Percentiles rank a stretch among this genome's conserved stretches.
phyloP scores from a whole-genome alignment of 192 early-diverging fungal species.

The Spinellus fusiger region DNA sequence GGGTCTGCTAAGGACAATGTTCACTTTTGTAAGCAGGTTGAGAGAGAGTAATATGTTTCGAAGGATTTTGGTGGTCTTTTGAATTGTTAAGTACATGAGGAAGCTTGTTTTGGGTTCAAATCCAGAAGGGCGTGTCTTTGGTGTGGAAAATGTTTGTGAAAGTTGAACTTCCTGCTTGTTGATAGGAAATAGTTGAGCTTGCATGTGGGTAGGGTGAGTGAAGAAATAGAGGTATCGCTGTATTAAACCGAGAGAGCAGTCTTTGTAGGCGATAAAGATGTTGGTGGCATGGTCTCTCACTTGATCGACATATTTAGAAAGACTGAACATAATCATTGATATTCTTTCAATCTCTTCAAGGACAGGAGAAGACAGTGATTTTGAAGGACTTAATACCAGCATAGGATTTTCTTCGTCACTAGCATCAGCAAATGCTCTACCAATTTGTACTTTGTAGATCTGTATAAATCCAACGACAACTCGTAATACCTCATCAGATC shows the following conservation, averaged over 20 bases:
- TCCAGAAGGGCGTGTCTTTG: background rate
- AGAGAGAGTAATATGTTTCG: slow-evolving; percentile 33
- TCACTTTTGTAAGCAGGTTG: slow-evolving; percentile 31
- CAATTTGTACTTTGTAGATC: slow-evolving; percentile 40
- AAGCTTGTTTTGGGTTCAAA: background rate
- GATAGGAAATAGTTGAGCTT: slow-evolving; percentile 14
- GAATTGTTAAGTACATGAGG: slow-evolving; percentile 22
- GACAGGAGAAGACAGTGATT: slow-evolving; percentile 33
- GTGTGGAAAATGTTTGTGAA: background rate
- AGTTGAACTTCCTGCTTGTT: slow-evolving; percentile 5
- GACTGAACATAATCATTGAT: slow-evolving; percentile 44
- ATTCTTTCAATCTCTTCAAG: slow-evolving; percentile 48
- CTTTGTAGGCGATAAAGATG: slow-evolving; percentile 11
- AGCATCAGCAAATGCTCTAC: slow-evolving; percentile 23
- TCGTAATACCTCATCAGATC: slow-evolving; percentile 30
- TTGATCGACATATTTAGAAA: slow-evolving; percentile 26
- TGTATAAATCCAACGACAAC: slow-evolving; percentile 40
- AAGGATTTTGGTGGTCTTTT: slow-evolving; percentile 24
- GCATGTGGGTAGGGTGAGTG: slow-evolving; percentile 15
- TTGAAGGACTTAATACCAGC: slow-evolving; percentile 5
- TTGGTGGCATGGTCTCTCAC: background rate
- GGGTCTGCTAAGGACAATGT: slow-evolving; percentile 24
- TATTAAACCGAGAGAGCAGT: slow-evolving; percentile 10
- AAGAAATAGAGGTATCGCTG: slow-evolving; percentile 13
- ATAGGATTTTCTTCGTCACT: slow-evolving; percentile 5